Evolutionary conservation across 2,329 filamentous ascomycete genomes (phyloP), one percentile per base, ranked within the genome.

Genomic region (Trichophyton simii): DNA sequence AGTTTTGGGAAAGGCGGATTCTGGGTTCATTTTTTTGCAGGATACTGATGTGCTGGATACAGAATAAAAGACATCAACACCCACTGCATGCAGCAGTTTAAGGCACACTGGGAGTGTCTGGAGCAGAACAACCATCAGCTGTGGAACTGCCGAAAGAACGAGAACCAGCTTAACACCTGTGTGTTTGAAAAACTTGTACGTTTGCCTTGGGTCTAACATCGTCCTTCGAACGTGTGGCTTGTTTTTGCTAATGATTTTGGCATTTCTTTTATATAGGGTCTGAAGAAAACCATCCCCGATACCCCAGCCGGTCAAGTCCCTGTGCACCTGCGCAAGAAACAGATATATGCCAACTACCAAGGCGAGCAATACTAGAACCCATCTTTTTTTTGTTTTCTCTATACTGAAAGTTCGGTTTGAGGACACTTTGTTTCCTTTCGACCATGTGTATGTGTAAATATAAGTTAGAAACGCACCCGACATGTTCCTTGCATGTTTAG

Each of bases 91-190:
- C 82, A 87, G 65, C 83, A 96, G 77, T 99, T 99, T 82, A 87
- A 89, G 69, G 83, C 84, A 71, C 94, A 99, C 79, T 99, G 91
- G 91, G 82, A 89, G 71, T 99, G 94, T 72, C 82, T 99, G 62
- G 94, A 99, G 72, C 87, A 95, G 79, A 91, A 95, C 80, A 99
- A 99, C 81, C 94, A 99, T 72, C 89, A 96, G 77, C 80, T 97
- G 63, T 99, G 90, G 88, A 90, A 97, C 72, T 99, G 94, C 80
- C 85, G 94, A 69, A 86, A 85, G 71, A 80, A 83, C 66, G 94
- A 99, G 81, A 87, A 89, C 83, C 86, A 86, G 73, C 80, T 99
- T 70, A 99, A 96, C 82, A 87, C 87, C 78, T 99, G 94, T 77
- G 91, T 96, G 57, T 97, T 88, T 73, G 87, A 96, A 67, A 97